phyloP scores from a whole-genome alignment of 2,329 filamentous ascomycete genomes.

The Beauveria varroae region DNA sequence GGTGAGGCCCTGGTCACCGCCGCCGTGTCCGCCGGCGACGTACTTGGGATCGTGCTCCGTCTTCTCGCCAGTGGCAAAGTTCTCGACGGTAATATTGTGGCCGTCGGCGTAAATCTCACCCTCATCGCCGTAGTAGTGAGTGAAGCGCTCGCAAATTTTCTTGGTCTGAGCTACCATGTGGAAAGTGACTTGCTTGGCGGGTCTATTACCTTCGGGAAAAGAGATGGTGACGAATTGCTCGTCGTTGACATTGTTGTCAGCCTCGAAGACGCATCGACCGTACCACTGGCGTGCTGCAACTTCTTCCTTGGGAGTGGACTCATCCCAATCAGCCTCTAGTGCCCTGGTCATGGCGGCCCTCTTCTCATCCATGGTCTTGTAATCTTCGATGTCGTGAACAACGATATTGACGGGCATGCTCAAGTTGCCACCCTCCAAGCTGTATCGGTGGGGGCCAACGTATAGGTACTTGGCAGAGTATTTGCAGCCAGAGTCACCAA shows the following conservation, averaged over 20 bases:
- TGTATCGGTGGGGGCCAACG: conserved; percentile 52
- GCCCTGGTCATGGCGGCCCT: conserved; percentile 34
- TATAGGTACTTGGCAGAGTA: conserved; percentile 86
- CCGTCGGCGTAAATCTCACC: conserved; percentile 87
- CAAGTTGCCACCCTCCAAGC: conserved; percentile 57
- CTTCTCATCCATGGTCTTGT: conserved; percentile 37
- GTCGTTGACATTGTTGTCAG: conserved; percentile 89
- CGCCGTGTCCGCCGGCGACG: conserved; percentile 32
- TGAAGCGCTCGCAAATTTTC: conserved; percentile 78
- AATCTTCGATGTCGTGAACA: conserved; percentile 85
- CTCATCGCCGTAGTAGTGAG: conserved; percentile 74
- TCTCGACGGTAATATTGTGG: conserved; percentile 63
- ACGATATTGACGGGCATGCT: conserved; percentile 84
- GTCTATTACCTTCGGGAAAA: conserved; percentile 65
- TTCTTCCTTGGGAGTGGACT: conserved; percentile 37
- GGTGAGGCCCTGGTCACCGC: conserved; percentile 51
- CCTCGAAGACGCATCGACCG: conserved; percentile 90
- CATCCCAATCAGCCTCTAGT: conserved; percentile 47
- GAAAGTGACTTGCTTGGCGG: conserved; percentile 78
- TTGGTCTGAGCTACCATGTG: conserved; percentile 93
- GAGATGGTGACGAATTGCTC: conserved; percentile 83
- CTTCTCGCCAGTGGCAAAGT: conserved; percentile 35
- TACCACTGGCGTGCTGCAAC: conserved; percentile 62
- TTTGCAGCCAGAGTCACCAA: conserved; percentile 63
- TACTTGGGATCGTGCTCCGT: conserved; percentile 23